These are phyloP conservation scores for Platismatia glauca DNA, from an alignment of 495 filamentous ascomycete genomes.

Conservation along the genomic window DNA sequence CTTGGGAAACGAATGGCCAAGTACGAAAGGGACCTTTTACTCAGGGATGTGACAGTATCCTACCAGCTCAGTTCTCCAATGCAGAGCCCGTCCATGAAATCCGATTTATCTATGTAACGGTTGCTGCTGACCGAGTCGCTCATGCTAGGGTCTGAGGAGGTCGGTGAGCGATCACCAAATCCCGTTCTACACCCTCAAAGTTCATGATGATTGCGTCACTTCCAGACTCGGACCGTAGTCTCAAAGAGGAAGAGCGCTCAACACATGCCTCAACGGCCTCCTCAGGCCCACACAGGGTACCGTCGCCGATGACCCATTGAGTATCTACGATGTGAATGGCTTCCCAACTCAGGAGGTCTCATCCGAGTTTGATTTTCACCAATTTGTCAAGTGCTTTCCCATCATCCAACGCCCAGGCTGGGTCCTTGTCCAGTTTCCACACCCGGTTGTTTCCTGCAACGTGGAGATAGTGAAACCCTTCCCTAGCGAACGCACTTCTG, in stretches of 20 bases:
- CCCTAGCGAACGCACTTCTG: constrained; percentile 37
- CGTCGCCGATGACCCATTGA: neutral
- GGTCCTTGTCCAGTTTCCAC: constrained; percentile 22
- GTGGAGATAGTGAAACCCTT: constrained; percentile 40
- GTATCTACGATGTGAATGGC: neutral
- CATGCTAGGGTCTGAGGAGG: neutral
- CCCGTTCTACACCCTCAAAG: neutral
- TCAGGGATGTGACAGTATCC: too few relatives aligned
- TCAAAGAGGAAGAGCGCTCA: neutral
- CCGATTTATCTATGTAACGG: neutral
- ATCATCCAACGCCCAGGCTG: constrained; percentile 23
- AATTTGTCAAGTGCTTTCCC: constrained; percentile 23
- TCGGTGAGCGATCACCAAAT: neutral
- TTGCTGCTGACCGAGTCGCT: neutral
- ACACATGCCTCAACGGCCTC: too few relatives aligned
- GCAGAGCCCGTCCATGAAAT: neutral
- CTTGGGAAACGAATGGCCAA: neutral
- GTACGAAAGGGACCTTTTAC: neutral
- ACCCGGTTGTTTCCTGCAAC: constrained; percentile 30
- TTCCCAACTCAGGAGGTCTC: neutral
- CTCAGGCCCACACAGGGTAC: too few relatives aligned
- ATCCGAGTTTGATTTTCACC: constrained; percentile 18
- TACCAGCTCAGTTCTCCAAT: neutral
- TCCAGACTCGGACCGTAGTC: neutral
- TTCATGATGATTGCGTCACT: neutral